Percentiles rank a stretch among this genome's conserved stretches.
Conservation (phyloP, 768 basidiomycete genomes). For the Epithele typhae region DNA sequence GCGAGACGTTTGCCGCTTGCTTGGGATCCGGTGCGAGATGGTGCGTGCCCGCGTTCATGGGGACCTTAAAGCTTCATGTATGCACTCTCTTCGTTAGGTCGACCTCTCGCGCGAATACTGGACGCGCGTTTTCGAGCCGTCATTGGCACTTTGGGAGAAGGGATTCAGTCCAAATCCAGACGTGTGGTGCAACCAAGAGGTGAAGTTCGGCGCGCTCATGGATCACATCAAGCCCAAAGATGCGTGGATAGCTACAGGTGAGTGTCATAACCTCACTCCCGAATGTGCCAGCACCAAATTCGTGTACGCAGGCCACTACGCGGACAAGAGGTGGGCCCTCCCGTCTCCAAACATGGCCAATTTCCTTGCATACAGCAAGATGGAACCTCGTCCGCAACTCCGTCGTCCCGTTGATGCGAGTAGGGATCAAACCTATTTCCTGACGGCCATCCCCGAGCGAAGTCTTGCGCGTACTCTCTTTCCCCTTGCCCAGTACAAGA, state of each 20-base stretch:
- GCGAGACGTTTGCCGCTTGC: constrained; percentile 65
- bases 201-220: constrained; percentile 86
- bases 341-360: constrained; percentile 1
- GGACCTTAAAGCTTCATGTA: no score
- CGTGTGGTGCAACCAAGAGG: constrained; percentile 87
- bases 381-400: constrained; percentile 30
- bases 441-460: constrained; percentile 69
- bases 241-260: constrained; percentile 82
- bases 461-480: constrained; percentile 71
- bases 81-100: constrained; percentile 49
- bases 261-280: constrained; percentile 1
- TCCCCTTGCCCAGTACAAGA: constrained; percentile 65
- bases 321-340: constrained; percentile 53
- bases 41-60: no score
- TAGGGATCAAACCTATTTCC: constrained; percentile 94
- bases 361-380: constrained; percentile 5
- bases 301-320: constrained; percentile 71
- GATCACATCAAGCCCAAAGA: constrained; percentile 45
- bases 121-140: constrained; percentile 86
- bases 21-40: constrained; percentile 72
- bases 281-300: no score
- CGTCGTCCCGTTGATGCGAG: constrained; percentile 43
- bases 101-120: constrained; percentile 92
- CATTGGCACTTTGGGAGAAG: constrained; percentile 68
- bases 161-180: constrained; percentile 92